Evolutionary conservation across 1,139 yeast genomes (phyloP).

Genomic region (Magnusiomyces magnusii): DNA sequence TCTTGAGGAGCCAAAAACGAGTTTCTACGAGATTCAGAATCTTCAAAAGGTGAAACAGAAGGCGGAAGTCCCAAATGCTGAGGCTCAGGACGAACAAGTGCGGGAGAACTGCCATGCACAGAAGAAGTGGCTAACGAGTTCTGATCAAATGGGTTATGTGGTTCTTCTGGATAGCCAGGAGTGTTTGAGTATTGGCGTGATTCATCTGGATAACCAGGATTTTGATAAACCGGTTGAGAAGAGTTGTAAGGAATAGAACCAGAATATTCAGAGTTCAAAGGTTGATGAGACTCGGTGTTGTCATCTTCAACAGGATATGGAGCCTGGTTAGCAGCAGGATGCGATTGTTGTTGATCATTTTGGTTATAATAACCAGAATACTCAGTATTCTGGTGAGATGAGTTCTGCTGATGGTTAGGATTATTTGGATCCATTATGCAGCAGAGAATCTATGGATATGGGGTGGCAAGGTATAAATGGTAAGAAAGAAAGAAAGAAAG

Average conservation of each 20-base stretch:
- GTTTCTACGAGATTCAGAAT: conserved; percentile 1
- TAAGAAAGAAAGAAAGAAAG: not conserved
- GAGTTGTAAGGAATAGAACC: not conserved
- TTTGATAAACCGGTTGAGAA: not conserved
- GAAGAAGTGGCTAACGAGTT: not conserved
- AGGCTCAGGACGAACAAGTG: not conserved
- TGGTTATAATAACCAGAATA: not conserved
- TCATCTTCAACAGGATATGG: not conserved
- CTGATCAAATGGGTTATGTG: not conserved
- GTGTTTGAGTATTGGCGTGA: not conserved
- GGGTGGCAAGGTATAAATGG: not conserved
- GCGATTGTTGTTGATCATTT: not conserved
- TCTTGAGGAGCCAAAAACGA: not conserved
- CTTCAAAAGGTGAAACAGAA: not conserved
- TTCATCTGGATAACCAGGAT: not conserved
- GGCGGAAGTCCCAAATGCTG: not conserved
- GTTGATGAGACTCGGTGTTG: not conserved
- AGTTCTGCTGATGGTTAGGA: not conserved
- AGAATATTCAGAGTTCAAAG: not conserved
- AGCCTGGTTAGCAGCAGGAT: not conserved
- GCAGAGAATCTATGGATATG: not conserved
- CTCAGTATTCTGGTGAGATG: not conserved
- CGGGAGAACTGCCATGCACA: not conserved
- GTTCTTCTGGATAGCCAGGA: not conserved
- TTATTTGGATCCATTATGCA: not conserved